Percentiles rank a stretch among this genome's conserved stretches.
Evolutionary conservation across 768 basidiomycete genomes (phyloP).

Genomic region (Coprinopsis sp.): DNA sequence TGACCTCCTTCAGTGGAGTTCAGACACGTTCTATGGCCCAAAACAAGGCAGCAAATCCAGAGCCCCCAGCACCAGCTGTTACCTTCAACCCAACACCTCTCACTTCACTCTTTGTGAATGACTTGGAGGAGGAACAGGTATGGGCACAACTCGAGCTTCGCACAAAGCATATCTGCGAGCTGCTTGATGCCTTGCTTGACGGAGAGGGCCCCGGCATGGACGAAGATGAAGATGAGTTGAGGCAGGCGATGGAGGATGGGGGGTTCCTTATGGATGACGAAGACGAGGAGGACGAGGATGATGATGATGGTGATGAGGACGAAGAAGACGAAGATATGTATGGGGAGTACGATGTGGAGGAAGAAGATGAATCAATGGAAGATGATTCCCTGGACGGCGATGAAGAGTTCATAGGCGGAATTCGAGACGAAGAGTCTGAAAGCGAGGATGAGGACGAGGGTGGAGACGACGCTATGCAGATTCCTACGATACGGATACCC

Average conservation of each 20-base stretch:
- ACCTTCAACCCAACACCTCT: slow-evolving; percentile 64
- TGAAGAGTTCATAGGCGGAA: slow-evolving; percentile 8
- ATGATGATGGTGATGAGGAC: slow-evolving; percentile 12
- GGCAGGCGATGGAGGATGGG: slow-evolving; percentile 88
- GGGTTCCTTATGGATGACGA: slow-evolving; percentile 45
- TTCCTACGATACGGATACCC: slow-evolving; percentile 14
- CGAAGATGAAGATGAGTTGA: slow-evolving; percentile 56
- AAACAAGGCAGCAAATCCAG: slow-evolving; percentile 39
- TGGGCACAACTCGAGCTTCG: slow-evolving; percentile 94
- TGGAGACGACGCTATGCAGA: slow-evolving; percentile 18
- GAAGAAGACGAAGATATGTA: slow-evolving; percentile 17
- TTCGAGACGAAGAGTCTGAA: neutral
- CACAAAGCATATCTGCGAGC: slow-evolving; percentile 60
- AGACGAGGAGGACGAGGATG: slow-evolving; percentile 19
- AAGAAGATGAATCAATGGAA: slow-evolving; percentile 6
- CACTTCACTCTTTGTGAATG: slow-evolving; percentile 66
- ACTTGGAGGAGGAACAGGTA: slow-evolving; percentile 80
- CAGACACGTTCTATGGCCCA: slow-evolving; percentile 64
- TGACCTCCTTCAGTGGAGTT: slow-evolving; percentile 66
- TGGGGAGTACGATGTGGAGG: slow-evolving; percentile 15
- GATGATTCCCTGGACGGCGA: slow-evolving; percentile 15
- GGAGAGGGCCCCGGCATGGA: slow-evolving; percentile 30
- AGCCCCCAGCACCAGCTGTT: slow-evolving; percentile 28
- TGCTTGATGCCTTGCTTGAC: slow-evolving; percentile 62
- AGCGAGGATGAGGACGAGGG: slow-evolving; percentile 18